phyloP scores from a whole-genome alignment of 1,284 basidiomycete genomes.

The Ganoderma boninense region DNA sequence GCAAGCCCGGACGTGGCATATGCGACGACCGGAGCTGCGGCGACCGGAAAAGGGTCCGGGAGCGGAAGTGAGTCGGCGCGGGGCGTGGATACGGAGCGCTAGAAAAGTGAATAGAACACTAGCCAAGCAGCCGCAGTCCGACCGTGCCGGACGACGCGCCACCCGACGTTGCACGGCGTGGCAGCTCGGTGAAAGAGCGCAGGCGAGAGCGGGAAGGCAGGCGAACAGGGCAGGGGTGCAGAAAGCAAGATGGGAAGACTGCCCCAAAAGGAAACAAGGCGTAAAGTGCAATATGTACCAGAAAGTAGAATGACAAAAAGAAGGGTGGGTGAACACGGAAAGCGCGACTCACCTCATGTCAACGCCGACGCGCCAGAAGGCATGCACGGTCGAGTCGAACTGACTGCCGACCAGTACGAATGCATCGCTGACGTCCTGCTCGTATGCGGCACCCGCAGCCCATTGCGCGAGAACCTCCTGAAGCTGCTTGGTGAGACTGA shows the following conservation, averaged over 20 bases:
- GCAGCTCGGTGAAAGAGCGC: constrained; percentile 16
- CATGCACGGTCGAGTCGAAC: constrained; percentile 86
- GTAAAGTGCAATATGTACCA: constrained; percentile 16
- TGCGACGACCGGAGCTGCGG: constrained; percentile 20
- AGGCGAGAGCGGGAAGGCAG: neutral
- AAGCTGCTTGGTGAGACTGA: constrained; percentile 88
- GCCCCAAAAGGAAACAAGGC: constrained; percentile 3
- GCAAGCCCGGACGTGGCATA: neutral
- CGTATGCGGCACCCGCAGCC: constrained; percentile 72
- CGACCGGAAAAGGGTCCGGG: constrained; percentile 20
- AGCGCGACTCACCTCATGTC: constrained; percentile 72
- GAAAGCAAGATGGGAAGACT: constrained; percentile 3
- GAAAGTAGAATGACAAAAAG: constrained; percentile 12
- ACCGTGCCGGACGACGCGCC: constrained; percentile 25
- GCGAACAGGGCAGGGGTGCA: constrained; percentile 1
- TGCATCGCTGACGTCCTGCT: constrained; percentile 88
- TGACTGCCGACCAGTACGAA: constrained; percentile 95
- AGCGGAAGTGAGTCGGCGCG: constrained; percentile 13
- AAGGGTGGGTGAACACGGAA: neutral
- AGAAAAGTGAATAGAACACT: constrained; percentile 18
- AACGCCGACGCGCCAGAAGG: constrained; percentile 84
- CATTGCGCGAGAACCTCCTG: constrained; percentile 84
- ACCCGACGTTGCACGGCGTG: neutral
- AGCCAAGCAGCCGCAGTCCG: constrained; percentile 19
- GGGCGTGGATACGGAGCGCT: constrained; percentile 12